Evolutionary conservation across 352 stramenopile species (phyloP).

Genomic region (Phytophthora sp.): DNA sequence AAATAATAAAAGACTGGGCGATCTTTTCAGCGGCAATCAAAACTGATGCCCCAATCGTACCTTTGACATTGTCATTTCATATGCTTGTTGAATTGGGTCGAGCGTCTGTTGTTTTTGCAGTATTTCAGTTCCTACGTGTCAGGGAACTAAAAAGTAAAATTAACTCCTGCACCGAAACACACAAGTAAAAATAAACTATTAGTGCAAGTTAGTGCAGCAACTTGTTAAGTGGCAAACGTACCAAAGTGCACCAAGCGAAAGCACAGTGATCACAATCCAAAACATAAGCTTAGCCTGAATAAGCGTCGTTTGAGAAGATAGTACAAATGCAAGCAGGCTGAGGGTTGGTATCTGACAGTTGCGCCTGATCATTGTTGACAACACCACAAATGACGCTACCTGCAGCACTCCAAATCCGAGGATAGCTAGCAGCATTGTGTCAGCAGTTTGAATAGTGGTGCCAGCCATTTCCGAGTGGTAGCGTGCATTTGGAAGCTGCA

Average conservation of each 20-base stretch:
- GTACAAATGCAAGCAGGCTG: slow-evolving; percentile 32
- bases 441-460: neutral
- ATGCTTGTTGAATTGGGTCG: no score
- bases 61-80: no score
- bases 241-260: slow-evolving; percentile 22
- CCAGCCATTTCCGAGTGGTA: slow-evolving; percentile 6
- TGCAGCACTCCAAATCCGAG: slow-evolving; percentile 20
- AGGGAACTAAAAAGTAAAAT: no score
- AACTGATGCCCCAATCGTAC: no score
- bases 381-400: slow-evolving; percentile 14
- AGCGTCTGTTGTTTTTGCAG: no score
- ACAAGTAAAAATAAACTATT: no score
- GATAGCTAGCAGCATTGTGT: neutral
- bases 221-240: neutral
- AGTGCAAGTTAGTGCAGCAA: neutral
- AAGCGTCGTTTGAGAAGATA: slow-evolving; percentile 24
- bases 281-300: slow-evolving; percentile 31
- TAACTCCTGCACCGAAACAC: neutral
- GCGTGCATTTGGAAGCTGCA: slow-evolving; percentile 18
- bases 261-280: slow-evolving; percentile 27
- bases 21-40: no score
- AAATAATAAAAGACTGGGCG: no score
- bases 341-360: slow-evolving; percentile 12
- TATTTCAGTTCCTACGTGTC: no score
- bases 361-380: slow-evolving; percentile 13